These are phyloP conservation scores for Dactylellina cionopaga DNA, from an alignment of 2,329 filamentous ascomycete species.

Conservation along the genomic window DNA sequence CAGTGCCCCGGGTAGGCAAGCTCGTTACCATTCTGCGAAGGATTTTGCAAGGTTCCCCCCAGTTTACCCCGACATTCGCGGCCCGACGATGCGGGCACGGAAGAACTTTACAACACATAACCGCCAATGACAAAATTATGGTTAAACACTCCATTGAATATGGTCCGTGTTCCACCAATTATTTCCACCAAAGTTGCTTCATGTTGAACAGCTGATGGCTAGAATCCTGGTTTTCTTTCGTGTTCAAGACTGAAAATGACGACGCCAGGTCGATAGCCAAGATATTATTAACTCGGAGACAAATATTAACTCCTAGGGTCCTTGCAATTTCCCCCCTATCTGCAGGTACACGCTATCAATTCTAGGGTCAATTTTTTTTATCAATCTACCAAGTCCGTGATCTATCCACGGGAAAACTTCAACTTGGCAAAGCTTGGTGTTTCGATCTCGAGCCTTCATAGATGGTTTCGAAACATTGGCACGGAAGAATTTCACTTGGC, in stretches of 20 bases:
- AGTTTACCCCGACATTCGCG: slow-evolving; percentile 23
- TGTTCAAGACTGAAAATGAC: background rate
- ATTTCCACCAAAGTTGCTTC: slow-evolving; percentile 2
- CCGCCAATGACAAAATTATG: slow-evolving; percentile 17
- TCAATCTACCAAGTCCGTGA: background rate
- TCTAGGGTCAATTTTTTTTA: background rate
- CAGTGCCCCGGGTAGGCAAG: background rate
- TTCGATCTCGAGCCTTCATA: background rate
- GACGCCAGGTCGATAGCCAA: background rate
- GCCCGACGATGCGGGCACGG: slow-evolving; percentile 28
- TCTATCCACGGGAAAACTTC: slow-evolving; percentile 20
- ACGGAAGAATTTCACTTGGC: slow-evolving; percentile 29
- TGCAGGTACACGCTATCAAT: slow-evolving; percentile 8
- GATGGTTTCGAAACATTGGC: slow-evolving; percentile 9
- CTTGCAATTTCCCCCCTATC: slow-evolving; percentile 14
- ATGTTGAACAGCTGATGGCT: background rate
- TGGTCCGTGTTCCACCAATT: slow-evolving; percentile 24
- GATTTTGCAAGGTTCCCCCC: slow-evolving; percentile 1
- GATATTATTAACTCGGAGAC: background rate
- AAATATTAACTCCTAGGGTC: slow-evolving; percentile 3
- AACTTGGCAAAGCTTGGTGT: slow-evolving; percentile 20
- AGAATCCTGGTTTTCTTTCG: background rate
- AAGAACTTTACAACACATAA: slow-evolving; percentile 23
- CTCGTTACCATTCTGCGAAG: slow-evolving; percentile 6
- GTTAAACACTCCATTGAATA: background rate